Evolutionary conservation across 177 flowering plant species (phyloP), one percentile per base, ranked within the genome.

Genomic region (Tripterygium wilfordii): DNA sequence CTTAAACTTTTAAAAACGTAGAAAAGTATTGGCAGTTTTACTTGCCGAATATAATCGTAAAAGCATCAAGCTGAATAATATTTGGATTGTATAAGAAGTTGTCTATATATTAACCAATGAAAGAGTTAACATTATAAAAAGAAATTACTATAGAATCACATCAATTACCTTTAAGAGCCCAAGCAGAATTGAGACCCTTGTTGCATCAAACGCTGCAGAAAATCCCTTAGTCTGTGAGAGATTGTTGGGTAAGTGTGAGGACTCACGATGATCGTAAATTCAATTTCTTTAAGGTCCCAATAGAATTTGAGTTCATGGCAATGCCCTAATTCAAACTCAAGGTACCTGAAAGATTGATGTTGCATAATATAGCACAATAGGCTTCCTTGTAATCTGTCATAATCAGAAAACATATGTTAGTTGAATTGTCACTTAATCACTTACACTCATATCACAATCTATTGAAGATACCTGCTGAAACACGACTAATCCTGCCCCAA

Each of bases 311-410:
- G n/a, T n/a, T n/a, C n/a, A n/a, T n/a, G n/a, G n/a, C n/a, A n/a
- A 10, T 19, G 5, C 21, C 3, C 22, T 38, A 15, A 4, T 38
- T 17, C 2, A 38, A 1, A 12, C 5, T 42, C 19, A 49, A 5
- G 14, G 20, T 73, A 89, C 96, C 96, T 94, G 75, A 53, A 94
- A 74, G 63, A 94, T 89, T 20, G 95, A 65, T 53, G 88, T 84
- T 44, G 99, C 99, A 77, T 94, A 94, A 58, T 94, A 94, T 13
- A 94, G 69, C 15, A 94, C 97, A 72, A 97, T 94, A 33, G 97
- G 99, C 60, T 94, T 97, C 56, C 99, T 97, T 16, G 99, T 94
- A 58, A 94, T 80, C 98, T 92, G 79, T 54, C 66, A 81, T 29
- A 17, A n/a, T 48, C 40, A 38, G 32, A 10, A 36, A 54, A 35